These are phyloP conservation scores for Citrullus colocynthis DNA, from an alignment of 306 rosid genomes.

Conservation along the genomic window DNA sequence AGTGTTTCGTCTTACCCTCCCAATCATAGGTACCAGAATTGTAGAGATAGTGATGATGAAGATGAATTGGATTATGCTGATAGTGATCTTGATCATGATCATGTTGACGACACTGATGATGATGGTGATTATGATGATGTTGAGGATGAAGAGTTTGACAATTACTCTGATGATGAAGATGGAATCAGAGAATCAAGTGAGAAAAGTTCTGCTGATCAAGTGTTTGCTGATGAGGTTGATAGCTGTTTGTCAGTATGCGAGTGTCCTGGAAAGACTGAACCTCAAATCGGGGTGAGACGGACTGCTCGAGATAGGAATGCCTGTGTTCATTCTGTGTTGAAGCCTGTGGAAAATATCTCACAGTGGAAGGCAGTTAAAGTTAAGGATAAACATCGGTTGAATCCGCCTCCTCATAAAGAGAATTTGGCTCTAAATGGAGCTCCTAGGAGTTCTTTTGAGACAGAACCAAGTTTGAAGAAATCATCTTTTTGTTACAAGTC, in stretches of 20 bases:
- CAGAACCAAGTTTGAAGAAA: slow-evolving; percentile 16
- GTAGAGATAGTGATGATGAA: slow-evolving; percentile 67
- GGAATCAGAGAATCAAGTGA: not conserved
- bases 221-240: slow-evolving; percentile 32
- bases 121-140: slow-evolving; percentile 9
- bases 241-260: slow-evolving; percentile 14
- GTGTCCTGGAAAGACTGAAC: slow-evolving; percentile 18
- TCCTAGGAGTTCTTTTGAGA: slow-evolving; percentile 14
- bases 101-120: not conserved
- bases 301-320: slow-evolving; percentile 56
- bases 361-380: slow-evolving; percentile 70
- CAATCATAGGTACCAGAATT: slow-evolving; percentile 73
- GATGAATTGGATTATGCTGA: slow-evolving; percentile 38
- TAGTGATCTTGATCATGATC: slow-evolving; percentile 47
- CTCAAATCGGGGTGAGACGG: slow-evolving; percentile 22
- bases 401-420: slow-evolving; percentile 56
- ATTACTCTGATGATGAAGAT: slow-evolving; percentile 12
- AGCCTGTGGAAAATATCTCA: slow-evolving; percentile 67
- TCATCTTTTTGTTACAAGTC: slow-evolving; percentile 29
- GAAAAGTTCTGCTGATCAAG: slow-evolving; percentile 13
- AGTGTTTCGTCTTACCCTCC: slow-evolving; percentile 47
- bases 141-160: slow-evolving; percentile 16
- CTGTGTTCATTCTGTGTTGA: slow-evolving; percentile 71
- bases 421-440: slow-evolving; percentile 27
- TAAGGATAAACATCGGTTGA: slow-evolving; percentile 23